Evolutionary conservation across 352 stramenopile species (phyloP), one percentile per base, ranked within the genome.

Genomic region (Phytophthora foliorum): DNA sequence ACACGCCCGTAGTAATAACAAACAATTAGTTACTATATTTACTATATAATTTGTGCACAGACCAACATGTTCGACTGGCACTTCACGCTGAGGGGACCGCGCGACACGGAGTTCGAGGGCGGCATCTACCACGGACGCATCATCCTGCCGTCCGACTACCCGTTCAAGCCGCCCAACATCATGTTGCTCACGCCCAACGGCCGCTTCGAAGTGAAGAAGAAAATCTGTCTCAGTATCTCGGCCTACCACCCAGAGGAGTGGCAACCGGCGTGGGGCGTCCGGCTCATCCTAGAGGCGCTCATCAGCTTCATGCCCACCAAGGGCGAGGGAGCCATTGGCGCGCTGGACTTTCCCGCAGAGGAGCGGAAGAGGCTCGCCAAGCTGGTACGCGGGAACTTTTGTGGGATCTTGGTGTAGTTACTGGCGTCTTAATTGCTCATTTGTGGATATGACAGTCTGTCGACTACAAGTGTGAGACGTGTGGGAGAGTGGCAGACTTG

Each of bases 81-180:
- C 69, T 99, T 99, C 76, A 99, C 97, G 13, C 96, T 99, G 56
- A 92, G 97, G n/a, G 98, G 98, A 14, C 96, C 98, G 4, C 85
- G 84, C 4, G 95, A 95, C 57, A 99, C 97, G 3, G 96, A 99
- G 57, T 99, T 99, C 73, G 92, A 98, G 55, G 97, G 94, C 17
- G 98, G 98, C 19, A 86, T 99, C 22, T 99, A 99, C 75, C 98
- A 99, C 75, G 98, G 98, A 6, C 90, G 96, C 34, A 99, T 99
- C 69, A 82, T 99, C 19, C 80, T 99, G 31, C 95, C 96, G 27
- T 78, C 90, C 6, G 92, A 98, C 56, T 99, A 98, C 67, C 96
- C 95, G 36, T 98, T 98, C 80, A 98, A 99, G 72, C 98, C 98
- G 19, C 98, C 98, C 7, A 97, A 99, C 80, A 99, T 99, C 73